Conservation (phyloP, 2,329 filamentous ascomycete species). For the Penicillium sp. region DNA sequence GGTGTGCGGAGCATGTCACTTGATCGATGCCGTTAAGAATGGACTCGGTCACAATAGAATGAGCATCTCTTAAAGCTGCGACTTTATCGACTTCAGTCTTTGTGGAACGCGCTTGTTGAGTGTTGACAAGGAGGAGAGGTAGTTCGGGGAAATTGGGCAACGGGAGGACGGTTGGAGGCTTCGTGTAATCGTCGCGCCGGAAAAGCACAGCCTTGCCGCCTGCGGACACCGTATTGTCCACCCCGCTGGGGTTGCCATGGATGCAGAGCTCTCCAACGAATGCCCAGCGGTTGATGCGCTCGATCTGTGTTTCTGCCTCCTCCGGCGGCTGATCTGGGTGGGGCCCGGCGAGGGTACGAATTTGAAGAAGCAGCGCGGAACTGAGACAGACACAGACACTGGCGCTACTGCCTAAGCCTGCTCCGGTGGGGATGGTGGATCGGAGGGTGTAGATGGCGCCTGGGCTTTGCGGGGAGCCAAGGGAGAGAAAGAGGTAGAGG, state of each 20-base stretch:
- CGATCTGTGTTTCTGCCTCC: slow-evolving; percentile 85
- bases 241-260: slow-evolving; percentile 92
- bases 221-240: slow-evolving; percentile 93
- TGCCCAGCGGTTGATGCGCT: slow-evolving; percentile 96
- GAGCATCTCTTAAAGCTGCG: slow-evolving; percentile 64
- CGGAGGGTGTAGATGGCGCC: slow-evolving; percentile 86
- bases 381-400: slow-evolving; percentile 88
- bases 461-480: slow-evolving; percentile 75
- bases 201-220: slow-evolving; percentile 94
- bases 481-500: slow-evolving; percentile 86
- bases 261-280: slow-evolving; percentile 98
- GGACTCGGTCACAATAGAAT: slow-evolving; percentile 73
- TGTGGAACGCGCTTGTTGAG: slow-evolving; percentile 82
- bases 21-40: slow-evolving; percentile 82
- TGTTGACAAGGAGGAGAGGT: slow-evolving; percentile 86
- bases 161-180: slow-evolving; percentile 72
- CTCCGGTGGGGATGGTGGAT: slow-evolving; percentile 89
- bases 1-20: slow-evolving; percentile 57
- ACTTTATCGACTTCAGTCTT: slow-evolving; percentile 85
- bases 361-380: slow-evolving; percentile 79
- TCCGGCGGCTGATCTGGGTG: slow-evolving; percentile 86
- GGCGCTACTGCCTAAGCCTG: slow-evolving; percentile 89
- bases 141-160: slow-evolving; percentile 89
- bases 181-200: slow-evolving; percentile 72
- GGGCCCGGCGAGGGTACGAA: slow-evolving; percentile 82